These are phyloP conservation scores for Fusarium fracticaudum DNA, from an alignment of 2,329 filamentous ascomycete genomes.

Conservation along the genomic window DNA sequence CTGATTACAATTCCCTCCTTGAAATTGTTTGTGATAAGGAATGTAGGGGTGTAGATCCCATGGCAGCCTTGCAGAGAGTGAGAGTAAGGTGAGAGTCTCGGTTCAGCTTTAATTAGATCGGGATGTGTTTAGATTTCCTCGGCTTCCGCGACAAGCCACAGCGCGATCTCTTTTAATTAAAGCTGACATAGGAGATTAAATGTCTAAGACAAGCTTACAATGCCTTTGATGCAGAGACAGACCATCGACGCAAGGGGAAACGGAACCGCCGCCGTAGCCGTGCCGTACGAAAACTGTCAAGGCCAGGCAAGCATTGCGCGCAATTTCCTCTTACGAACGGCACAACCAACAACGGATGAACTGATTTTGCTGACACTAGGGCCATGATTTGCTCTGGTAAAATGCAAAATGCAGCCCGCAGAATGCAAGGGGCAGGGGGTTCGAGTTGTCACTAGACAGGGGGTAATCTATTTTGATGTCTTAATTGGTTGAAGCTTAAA, in stretches of 20 bases:
- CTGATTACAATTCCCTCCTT: background rate
- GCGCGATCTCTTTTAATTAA: background rate
- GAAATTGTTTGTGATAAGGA: background rate
- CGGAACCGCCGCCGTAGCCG: background rate
- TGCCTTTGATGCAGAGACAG: slow-evolving; percentile 2
- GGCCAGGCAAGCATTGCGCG: background rate
- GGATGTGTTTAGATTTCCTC: background rate
- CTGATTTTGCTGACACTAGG: slow-evolving; percentile 2
- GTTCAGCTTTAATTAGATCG: background rate
- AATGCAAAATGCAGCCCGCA: background rate
- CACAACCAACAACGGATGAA: slow-evolving; percentile 8
- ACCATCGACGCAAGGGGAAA: background rate
- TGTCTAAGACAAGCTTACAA: slow-evolving; percentile 16
- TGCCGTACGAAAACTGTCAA: background rate
- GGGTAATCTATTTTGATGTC: background rate
- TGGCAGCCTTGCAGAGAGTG: background rate
- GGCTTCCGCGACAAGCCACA: slow-evolving; percentile 8
- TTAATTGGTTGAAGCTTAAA: slow-evolving; percentile 17
- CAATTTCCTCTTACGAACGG: slow-evolving; percentile 8
- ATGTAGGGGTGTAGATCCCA: background rate
- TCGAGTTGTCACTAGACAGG: background rate
- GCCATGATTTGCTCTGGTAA: background rate
- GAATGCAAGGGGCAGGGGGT: background rate
- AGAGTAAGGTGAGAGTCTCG: background rate
- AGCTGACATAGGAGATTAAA: slow-evolving; percentile 1